Base-by-base conservation (phyloP, 768 basidiomycete species). In the Lentinula lateritia region DNA sequence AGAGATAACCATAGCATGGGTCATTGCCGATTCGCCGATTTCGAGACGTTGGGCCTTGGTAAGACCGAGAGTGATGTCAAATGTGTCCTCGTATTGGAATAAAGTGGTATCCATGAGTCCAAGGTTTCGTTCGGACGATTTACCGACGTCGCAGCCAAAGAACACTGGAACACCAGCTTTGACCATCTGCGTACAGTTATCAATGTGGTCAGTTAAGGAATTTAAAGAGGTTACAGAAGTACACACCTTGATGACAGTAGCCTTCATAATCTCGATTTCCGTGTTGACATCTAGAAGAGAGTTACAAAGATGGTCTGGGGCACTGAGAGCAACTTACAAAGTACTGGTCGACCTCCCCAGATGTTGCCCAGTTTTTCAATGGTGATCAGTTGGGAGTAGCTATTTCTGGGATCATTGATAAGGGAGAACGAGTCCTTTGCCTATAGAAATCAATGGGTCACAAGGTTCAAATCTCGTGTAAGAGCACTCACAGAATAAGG, bases 121-220 rank as follows among this genome's bases (percentile, higher is more conserved):
- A 2, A 80, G 72, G 28, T 73, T 66, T 23, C 78, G 77, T 65
- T 92, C 87, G 4, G 88, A 90, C 70, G 85, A 92, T 70, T 97
- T 85, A 39, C 94, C 95, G 50, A 97, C 94, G 70, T 98, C 96
- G 71, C 95, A 97, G 0, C 95, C 96, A 70, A 98, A 98, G 83
- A 96, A 97, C 50, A 95, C 89, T 5, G 95, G 90, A 42, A 88
- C 86, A 43, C 92, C 90, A 28, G 90, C 89, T 74, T 93, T 93
- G 77, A 96, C 84, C 72, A 89, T 80, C 80, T 84, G 62, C 48
- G 60, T 45, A 12, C 2, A 10, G 45, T n/a, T 23, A 23, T 45
- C 5, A 15, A 48, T 16, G 34, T 23, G 18, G 10, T 59, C n/a
- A 18, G 45, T 48, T 5, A 20, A 12, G 5, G 38, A 2, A 35